Percentiles rank a stretch among this genome's conserved stretches.
These are phyloP conservation scores for Fonsecaea pugnacius DNA, from an alignment of 2,329 filamentous ascomycete genomes.

Conservation along the genomic window DNA sequence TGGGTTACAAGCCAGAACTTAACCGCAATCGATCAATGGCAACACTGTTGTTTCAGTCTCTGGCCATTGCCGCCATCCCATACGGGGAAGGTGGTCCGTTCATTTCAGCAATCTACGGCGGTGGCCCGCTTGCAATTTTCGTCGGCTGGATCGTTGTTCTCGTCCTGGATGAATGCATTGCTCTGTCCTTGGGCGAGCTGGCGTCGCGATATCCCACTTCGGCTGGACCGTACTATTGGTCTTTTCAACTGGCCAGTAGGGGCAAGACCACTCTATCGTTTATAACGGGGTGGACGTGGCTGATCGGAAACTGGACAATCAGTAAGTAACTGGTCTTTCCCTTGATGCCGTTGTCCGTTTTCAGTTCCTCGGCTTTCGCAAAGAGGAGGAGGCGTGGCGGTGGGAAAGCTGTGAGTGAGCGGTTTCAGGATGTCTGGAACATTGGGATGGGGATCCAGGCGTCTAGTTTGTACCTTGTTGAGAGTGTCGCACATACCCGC, in stretches of 20 bases:
- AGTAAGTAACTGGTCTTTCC: slow-evolving; percentile 8
- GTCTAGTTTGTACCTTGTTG: not conserved
- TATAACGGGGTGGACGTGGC: slow-evolving; percentile 59
- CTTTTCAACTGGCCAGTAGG: slow-evolving; percentile 52
- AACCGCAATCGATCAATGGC: slow-evolving; percentile 63
- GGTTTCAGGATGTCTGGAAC: not conserved
- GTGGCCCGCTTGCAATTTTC: slow-evolving; percentile 61
- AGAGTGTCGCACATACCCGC: not conserved
- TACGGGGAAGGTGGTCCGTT: slow-evolving; percentile 49
- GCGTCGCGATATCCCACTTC: slow-evolving; percentile 54
- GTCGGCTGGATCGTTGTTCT: slow-evolving; percentile 62
- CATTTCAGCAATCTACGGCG: slow-evolving; percentile 52
- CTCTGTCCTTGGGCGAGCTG: slow-evolving; percentile 57
- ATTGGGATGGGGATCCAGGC: not conserved
- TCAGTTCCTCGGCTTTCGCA: not conserved
- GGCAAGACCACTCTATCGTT: slow-evolving; percentile 54
- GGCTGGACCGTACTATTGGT: slow-evolving; percentile 60
- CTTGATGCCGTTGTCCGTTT: not conserved
- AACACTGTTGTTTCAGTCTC: slow-evolving; percentile 64
- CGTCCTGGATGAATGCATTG: slow-evolving; percentile 58
- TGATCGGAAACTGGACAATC: slow-evolving; percentile 54
- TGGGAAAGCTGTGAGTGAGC: too few relatives aligned
- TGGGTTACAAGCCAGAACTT: slow-evolving; percentile 65
- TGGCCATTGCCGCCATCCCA: slow-evolving; percentile 64
- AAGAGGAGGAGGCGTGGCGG: too few relatives aligned